Percentiles rank a stretch among this genome's conserved stretches.
Evolutionary conservation across 2,329 filamentous ascomycete species (phyloP).

Genomic region (Ascosphaera apis): DNA sequence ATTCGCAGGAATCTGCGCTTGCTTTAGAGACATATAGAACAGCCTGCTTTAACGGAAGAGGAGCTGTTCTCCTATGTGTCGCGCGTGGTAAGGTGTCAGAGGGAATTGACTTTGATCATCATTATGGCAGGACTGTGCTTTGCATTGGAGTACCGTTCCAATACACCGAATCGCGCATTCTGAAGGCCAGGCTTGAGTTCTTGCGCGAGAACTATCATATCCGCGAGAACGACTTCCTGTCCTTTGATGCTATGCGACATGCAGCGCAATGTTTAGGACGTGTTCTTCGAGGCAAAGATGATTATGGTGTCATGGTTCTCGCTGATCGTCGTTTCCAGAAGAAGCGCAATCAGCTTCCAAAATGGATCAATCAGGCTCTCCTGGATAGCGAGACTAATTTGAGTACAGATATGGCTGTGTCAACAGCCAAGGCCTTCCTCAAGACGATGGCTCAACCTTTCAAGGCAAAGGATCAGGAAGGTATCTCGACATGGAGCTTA

Average conservation of each 20-base stretch:
- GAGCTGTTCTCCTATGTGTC: constrained; percentile 81
- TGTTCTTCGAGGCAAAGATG: constrained; percentile 85
- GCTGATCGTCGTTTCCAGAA: constrained; percentile 85
- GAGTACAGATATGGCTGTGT: constrained; percentile 86
- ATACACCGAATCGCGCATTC: constrained; percentile 90
- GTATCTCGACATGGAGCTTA: constrained; percentile 77
- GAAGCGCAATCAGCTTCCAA: constrained; percentile 72
- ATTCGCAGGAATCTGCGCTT: constrained; percentile 88
- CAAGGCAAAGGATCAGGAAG: constrained; percentile 59
- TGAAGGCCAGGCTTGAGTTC: constrained; percentile 89
- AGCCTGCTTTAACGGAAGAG: constrained; percentile 89
- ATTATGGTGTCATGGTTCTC: constrained; percentile 99
- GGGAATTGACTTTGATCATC: constrained; percentile 97
- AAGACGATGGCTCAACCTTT: constrained; percentile 84
- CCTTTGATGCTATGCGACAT: constrained; percentile 98
- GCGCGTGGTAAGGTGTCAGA: constrained; percentile 93
- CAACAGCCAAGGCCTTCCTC: constrained; percentile 70
- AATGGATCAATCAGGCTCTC: constrained; percentile 86
- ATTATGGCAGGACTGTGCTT: constrained; percentile 85
- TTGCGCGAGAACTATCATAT: constrained; percentile 94
- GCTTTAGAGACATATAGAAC: constrained; percentile 93
- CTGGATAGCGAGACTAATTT: constrained; percentile 70
- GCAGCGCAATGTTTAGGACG: constrained; percentile 90
- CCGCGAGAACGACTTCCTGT: constrained; percentile 88
- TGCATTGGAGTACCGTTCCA: constrained; percentile 97